Evolutionary conservation across 2,329 filamentous ascomycete species (phyloP), one percentile per base, ranked within the genome.

Genomic region (Cyphellophora europaea): DNA sequence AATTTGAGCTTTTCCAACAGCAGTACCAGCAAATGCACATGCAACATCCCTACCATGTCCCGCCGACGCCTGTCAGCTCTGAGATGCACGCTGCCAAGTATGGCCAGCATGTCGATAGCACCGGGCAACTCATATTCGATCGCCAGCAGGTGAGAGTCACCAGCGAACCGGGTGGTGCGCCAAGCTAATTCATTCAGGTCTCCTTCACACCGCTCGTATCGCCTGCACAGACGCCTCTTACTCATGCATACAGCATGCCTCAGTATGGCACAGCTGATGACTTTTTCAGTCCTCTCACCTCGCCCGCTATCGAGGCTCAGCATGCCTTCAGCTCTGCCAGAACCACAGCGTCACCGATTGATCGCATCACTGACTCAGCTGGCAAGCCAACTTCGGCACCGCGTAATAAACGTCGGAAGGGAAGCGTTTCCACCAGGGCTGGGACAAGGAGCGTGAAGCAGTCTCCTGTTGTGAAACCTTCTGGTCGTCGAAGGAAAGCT

Each of bases 141-240:
- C 55, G 58, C 12, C 63, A 64, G 40, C 49, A 57, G 38, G 58
- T 59, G 34, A 15, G 40, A 27, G 14, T n/a, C 13, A 14, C 16
- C 25, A 12, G 13, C 21, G 16, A 16, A 4, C 11, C n/a, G 11
- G 14, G 6, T 17, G 27, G 16, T 16, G 11, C 17, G 19, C n/a
- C 30, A 28, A 27, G 32, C 49, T 23, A 49, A 45, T 44, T 49
- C 45, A 32, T 44, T 36, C 41, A 68, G 64, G 58, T 62, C 32
- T 55, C 64, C 10, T 69, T 67, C 47, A 69, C 65, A 6, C 65
- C 65, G 13, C 55, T 67, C 25, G 57, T 69, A 17, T 69, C 65
- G 32, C 65, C 65, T 8, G 65, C 65, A 15, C 66, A 68, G 56
- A 68, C 65, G 5, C 65, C 65, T 3, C 49, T 67, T 38, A 64